Percentiles rank a stretch among this genome's conserved stretches.
Evolutionary conservation across 2,329 filamentous ascomycete genomes (phyloP).

Genomic region (Xylaria sp.): DNA sequence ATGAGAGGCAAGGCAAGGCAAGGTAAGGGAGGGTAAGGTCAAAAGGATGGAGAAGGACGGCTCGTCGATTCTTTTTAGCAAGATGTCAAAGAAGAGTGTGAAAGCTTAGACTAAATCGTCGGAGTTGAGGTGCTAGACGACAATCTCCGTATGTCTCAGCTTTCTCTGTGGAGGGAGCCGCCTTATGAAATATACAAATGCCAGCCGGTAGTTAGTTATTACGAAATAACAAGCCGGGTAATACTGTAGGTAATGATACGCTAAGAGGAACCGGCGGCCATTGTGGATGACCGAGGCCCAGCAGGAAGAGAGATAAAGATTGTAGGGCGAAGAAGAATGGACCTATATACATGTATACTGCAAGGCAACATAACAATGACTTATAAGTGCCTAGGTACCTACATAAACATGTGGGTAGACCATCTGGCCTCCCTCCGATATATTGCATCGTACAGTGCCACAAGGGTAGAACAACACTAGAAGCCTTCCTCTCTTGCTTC

Average conservation of each 20-base stretch:
- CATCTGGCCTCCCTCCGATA: neutral
- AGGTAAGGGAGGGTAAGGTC: neutral
- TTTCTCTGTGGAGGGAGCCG: neutral
- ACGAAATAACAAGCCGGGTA: neutral
- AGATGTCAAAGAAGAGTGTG: neutral
- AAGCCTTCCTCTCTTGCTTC: neutral
- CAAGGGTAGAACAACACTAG: conserved; percentile 6
- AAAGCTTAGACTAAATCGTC: too few species aligned
- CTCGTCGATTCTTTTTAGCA: neutral
- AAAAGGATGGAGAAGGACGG: neutral
- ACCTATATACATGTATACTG: too few species aligned
- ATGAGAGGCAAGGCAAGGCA: neutral
- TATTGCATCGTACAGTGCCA: neutral
- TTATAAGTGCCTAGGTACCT: too few species aligned
- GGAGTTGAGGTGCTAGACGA: neutral
- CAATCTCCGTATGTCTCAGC: neutral
- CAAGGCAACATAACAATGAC: too few species aligned
- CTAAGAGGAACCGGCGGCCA: neutral
- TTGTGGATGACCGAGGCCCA: neutral
- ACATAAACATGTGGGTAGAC: too few species aligned
- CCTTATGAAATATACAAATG: neutral
- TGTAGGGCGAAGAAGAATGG: neutral
- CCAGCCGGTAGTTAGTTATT: too few species aligned
- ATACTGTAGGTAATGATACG: conserved; percentile 5
- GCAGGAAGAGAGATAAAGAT: neutral